phyloP scores from a whole-genome alignment of 2,329 filamentous ascomycete genomes.

The Aspergillus oerlinghausenensis region DNA sequence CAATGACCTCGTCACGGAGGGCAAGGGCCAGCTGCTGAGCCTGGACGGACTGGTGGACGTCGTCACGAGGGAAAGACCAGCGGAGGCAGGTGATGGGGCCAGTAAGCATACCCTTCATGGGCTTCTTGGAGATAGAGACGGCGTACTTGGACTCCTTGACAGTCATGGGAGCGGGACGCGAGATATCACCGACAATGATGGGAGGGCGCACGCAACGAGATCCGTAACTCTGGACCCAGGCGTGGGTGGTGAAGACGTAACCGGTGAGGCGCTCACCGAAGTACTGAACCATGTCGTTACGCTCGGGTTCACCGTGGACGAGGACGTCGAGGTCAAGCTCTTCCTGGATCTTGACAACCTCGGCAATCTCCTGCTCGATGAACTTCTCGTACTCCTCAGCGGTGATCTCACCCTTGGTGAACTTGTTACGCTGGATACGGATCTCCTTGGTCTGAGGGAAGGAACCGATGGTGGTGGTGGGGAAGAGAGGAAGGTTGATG shows the following conservation, averaged over 20 bases:
- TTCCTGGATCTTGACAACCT: slow-evolving; percentile 94
- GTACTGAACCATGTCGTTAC: slow-evolving; percentile 99
- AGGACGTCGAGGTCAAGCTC: slow-evolving; percentile 96
- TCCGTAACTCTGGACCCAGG: slow-evolving; percentile 97
- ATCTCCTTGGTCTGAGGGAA: slow-evolving; percentile 99
- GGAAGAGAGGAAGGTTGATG: slow-evolving; percentile 93
- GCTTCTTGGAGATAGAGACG: slow-evolving; percentile 91
- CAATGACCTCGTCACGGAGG: slow-evolving; percentile 95
- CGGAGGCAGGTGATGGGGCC: slow-evolving; percentile 97
- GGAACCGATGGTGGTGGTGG: slow-evolving; percentile 97
- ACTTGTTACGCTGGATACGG: slow-evolving; percentile 92
- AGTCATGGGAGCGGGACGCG: slow-evolving; percentile 93
- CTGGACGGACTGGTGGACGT: slow-evolving; percentile 98
- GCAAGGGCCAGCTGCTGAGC: slow-evolving; percentile 97
- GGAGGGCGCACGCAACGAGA: slow-evolving; percentile 97
- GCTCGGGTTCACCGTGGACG: slow-evolving; percentile 98
- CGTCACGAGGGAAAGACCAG: slow-evolving; percentile 99
- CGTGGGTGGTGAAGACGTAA: slow-evolving; percentile 98
- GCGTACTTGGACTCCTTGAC: slow-evolving; percentile 99
- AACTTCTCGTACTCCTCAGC: slow-evolving; percentile 93
- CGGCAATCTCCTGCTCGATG: slow-evolving; percentile 97
- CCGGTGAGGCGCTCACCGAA: slow-evolving; percentile 96
- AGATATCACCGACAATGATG: slow-evolving; percentile 98
- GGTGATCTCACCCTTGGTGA: slow-evolving; percentile 97
- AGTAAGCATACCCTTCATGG: slow-evolving; percentile 99